phyloP scores from a whole-genome alignment of 164 flowering plant genomes.

The Chimonanthus praecox region DNA sequence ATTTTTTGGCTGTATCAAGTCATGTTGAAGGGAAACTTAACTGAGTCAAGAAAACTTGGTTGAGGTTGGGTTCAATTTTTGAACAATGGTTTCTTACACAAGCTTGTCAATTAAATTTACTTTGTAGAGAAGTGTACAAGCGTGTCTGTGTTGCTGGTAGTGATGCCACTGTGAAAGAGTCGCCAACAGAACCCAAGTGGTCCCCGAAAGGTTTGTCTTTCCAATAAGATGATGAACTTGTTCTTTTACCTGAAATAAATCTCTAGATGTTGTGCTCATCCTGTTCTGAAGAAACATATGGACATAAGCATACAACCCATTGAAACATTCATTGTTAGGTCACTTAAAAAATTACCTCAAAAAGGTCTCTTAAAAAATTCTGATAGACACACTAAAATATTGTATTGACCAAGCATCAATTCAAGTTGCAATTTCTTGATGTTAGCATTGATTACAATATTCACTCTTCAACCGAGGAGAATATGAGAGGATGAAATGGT shows the following conservation, averaged over 20 bases:
- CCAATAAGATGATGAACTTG: neutral
- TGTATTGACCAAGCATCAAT: too few species aligned
- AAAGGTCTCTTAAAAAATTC: too few species aligned
- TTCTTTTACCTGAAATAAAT: neutral
- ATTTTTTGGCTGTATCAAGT: too few species aligned
- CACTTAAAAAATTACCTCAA: neutral
- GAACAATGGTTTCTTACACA: neutral
- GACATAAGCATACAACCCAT: neutral
- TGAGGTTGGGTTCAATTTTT: too few species aligned
- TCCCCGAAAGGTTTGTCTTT: conserved; percentile 49
- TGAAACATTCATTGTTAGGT: neutral
- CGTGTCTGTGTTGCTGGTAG: conserved; percentile 83
- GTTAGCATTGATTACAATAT: too few species aligned
- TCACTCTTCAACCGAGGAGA: too few species aligned
- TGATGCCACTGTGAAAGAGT: conserved; percentile 59
- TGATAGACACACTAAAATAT: too few species aligned
- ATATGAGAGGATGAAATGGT: too few species aligned
- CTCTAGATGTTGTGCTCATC: neutral
- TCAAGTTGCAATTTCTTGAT: too few species aligned
- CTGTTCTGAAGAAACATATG: neutral
- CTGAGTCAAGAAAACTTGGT: too few species aligned
- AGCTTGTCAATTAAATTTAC: neutral
- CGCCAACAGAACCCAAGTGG: conserved; percentile 97
- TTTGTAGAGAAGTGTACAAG: conserved; percentile 49
- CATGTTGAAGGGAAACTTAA: too few species aligned